A percentile compares a stretch with the other conserved stretches of the same genome.
Conservation (phyloP, 345 rosid genomes). For the Acer campestre region DNA sequence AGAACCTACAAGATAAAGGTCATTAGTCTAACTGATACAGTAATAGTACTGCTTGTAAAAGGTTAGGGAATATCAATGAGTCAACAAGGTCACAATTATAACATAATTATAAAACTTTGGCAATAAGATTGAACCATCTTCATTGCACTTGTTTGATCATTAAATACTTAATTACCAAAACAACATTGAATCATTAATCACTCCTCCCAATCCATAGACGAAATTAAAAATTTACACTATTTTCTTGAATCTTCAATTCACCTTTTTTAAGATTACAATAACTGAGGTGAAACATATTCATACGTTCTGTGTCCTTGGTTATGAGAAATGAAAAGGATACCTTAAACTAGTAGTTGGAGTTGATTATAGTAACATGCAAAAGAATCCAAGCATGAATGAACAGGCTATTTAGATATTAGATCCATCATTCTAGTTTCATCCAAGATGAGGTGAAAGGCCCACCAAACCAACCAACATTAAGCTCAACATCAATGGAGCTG, state of each 20-base stretch:
- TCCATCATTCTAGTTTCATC: neutral
- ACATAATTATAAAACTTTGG: neutral
- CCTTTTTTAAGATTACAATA: neutral
- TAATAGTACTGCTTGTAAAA: neutral
- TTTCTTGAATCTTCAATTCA: neutral
- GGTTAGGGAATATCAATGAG: neutral
- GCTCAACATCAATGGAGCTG: neutral
- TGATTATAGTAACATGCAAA: neutral
- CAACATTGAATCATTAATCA: neutral
- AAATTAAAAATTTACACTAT: neutral
- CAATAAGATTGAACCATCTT: slow-evolving; percentile 1
- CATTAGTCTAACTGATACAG: slow-evolving; percentile 18
- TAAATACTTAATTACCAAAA: neutral
- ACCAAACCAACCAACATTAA: neutral
- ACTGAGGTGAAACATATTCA: neutral
- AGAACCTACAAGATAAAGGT: slow-evolving; percentile 55
- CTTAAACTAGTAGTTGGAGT: neutral
- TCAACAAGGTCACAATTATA: neutral
- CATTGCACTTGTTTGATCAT: neutral
- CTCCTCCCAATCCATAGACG: neutral
- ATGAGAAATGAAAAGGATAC: neutral
- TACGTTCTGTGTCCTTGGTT: neutral
- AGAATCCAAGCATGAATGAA: neutral
- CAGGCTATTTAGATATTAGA: neutral
- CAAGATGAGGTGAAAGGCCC: neutral